A percentile compares a stretch with the other conserved stretches of the same genome.
These are phyloP conservation scores for Oryza glaberrima DNA, from an alignment of 176 grass and related monocot species.

Conservation along the genomic window DNA sequence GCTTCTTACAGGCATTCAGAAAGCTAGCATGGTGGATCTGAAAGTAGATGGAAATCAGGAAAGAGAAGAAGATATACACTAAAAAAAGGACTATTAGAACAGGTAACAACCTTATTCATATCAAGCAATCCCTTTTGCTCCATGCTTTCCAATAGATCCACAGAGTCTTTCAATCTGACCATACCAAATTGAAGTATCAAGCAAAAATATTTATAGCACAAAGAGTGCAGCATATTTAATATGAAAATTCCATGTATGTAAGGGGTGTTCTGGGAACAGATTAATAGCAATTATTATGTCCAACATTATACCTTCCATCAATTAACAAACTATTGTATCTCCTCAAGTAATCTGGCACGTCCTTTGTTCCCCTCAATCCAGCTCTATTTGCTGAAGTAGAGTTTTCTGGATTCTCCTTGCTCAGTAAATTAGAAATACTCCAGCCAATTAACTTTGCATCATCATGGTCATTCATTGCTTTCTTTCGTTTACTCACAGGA, in stretches of 20 bases:
- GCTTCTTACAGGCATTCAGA: constrained; percentile 84
- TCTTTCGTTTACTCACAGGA: constrained; percentile 60
- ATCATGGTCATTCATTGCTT: constrained; percentile 51
- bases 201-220: neutral
- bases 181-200: constrained; percentile 32
- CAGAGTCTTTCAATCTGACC: constrained; percentile 75
- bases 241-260: constrained; percentile 23
- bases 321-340: constrained; percentile 76
- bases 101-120: constrained; percentile 70
- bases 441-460: constrained; percentile 39
- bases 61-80: constrained; percentile 25
- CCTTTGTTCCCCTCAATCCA: constrained; percentile 50
- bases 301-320: constrained; percentile 72
- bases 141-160: constrained; percentile 78
- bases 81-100: constrained; percentile 12
- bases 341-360: constrained; percentile 58
- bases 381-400: constrained; percentile 44
- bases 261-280: neutral
- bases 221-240: neutral
- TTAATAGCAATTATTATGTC: constrained; percentile 15
- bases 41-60: constrained; percentile 50
- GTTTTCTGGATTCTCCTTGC: constrained; percentile 49
- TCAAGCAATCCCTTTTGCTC: constrained; percentile 70
- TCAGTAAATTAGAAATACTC: constrained; percentile 42
- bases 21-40: constrained; percentile 94